A percentile compares a stretch with the other conserved stretches of the same genome.
Conservation (phyloP, 495 filamentous ascomycete species). For the Choiromyces venosus region DNA sequence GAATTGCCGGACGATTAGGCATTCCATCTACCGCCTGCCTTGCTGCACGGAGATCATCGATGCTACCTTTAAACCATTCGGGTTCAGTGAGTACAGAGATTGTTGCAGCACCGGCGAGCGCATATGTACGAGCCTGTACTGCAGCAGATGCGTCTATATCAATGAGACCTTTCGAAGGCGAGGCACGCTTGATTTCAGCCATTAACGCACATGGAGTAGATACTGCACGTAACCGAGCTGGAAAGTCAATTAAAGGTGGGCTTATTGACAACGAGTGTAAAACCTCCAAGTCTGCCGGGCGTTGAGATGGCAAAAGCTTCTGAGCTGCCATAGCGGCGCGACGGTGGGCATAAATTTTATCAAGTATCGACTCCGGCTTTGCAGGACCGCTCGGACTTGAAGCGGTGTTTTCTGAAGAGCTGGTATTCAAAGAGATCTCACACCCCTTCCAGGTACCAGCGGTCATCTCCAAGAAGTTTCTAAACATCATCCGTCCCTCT, state of each 20-base stretch:
- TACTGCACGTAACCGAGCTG: slow-evolving; percentile 67
- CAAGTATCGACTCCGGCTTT: slow-evolving; percentile 57
- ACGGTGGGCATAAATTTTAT: slow-evolving; percentile 85
- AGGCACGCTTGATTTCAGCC: slow-evolving; percentile 96
- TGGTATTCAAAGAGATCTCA: slow-evolving; percentile 49
- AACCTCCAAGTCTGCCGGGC: slow-evolving; percentile 78
- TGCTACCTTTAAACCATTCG: slow-evolving; percentile 96
- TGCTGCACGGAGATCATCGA: slow-evolving; percentile 86
- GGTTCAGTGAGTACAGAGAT: slow-evolving; percentile 98
- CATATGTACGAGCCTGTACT: slow-evolving; percentile 84
- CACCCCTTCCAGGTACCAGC: slow-evolving; percentile 89
- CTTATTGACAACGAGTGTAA: slow-evolving; percentile 76
- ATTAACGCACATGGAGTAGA: slow-evolving; percentile 58
- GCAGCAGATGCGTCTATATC: slow-evolving; percentile 80
- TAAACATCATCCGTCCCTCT: slow-evolving; percentile 80
- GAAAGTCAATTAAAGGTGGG: slow-evolving; percentile 78
- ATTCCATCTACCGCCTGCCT: slow-evolving; percentile 82
- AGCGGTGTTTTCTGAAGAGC: slow-evolving; percentile 28
- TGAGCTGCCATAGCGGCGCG: slow-evolving; percentile 71
- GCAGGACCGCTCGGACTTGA: slow-evolving; percentile 30
- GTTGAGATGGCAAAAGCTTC: slow-evolving; percentile 76
- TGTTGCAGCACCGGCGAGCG: slow-evolving; percentile 86
- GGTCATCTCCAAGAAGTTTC: slow-evolving; percentile 80
- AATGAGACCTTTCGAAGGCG: slow-evolving; percentile 93
- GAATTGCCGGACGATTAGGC: slow-evolving; percentile 81